Conservation (phyloP, 176 grass and related monocot genomes). For the Musa acuminata region DNA sequence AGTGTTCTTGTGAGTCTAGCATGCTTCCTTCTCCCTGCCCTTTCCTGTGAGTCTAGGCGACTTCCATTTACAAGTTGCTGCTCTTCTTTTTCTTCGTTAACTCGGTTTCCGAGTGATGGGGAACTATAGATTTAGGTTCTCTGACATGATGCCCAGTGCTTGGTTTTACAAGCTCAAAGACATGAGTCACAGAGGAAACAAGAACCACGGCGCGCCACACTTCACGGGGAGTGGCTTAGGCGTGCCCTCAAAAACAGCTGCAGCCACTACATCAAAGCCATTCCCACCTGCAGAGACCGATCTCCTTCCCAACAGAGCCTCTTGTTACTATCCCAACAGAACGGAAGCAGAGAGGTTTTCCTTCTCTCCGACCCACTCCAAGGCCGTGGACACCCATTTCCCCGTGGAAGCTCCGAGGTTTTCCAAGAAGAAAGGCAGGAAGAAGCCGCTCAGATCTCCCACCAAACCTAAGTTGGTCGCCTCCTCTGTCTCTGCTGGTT, state of each 20-base stretch:
- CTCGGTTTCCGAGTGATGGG: slow-evolving; percentile 30
- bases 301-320: slow-evolving; percentile 46
- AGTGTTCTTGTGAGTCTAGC: no score
- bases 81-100: background rate
- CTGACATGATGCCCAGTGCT: slow-evolving; percentile 88
- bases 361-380: slow-evolving; percentile 28
- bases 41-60: no score
- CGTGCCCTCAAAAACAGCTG: background rate
- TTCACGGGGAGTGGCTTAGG: background rate
- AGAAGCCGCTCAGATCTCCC: slow-evolving; percentile 24
- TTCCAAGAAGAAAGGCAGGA: slow-evolving; percentile 30
- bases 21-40: no score
- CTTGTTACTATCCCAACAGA: slow-evolving; percentile 70
- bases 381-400: slow-evolving; percentile 37
- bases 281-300: background rate
- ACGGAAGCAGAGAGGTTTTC: slow-evolving; percentile 12
- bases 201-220: background rate
- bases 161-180: slow-evolving; percentile 95
- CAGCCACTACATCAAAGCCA: slow-evolving; percentile 2
- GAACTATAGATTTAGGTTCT: slow-evolving; percentile 66
- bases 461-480: slow-evolving; percentile 20
- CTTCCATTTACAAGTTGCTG: no score
- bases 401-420: slow-evolving; percentile 37
- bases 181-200: slow-evolving; percentile 38
- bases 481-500: slow-evolving; percentile 35